Percentiles rank a stretch among this genome's conserved stretches.
These are phyloP conservation scores for Rhododendron kiyosumense DNA, from an alignment of 148 eudicot species.

Conservation along the genomic window DNA sequence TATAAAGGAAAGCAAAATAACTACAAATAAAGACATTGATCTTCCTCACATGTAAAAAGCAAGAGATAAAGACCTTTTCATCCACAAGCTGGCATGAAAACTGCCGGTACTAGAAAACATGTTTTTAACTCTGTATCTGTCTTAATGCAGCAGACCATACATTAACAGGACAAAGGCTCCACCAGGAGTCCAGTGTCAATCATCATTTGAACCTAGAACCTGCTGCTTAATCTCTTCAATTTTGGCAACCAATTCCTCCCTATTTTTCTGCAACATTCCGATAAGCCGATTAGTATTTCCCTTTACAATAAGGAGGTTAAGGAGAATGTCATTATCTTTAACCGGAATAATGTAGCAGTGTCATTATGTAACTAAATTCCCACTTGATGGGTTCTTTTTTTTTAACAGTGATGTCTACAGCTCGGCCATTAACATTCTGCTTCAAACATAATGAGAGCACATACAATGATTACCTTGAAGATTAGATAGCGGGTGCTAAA, in stretches of 20 bases:
- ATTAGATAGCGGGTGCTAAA: slow-evolving; percentile 70
- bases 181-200: slow-evolving; percentile 9
- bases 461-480: slow-evolving; percentile 54
- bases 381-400: slow-evolving; percentile 59
- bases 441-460: slow-evolving; percentile 20
- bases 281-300: neutral
- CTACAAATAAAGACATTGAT: neutral
- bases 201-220: slow-evolving; percentile 46
- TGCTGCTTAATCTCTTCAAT: slow-evolving; percentile 61
- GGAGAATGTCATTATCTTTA: neutral
- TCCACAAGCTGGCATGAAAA: neutral
- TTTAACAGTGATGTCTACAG: neutral
- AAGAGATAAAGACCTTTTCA: neutral
- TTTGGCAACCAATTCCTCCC: slow-evolving; percentile 58
- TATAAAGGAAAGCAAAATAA: no score
- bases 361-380: slow-evolving; percentile 51
- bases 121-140: neutral
- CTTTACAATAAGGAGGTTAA: neutral
- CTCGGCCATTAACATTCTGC: slow-evolving; percentile 30
- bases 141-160: neutral
- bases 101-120: neutral
- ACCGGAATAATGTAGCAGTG: neutral
- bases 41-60: neutral
- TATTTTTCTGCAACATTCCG: slow-evolving; percentile 46
- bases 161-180: neutral